Evolutionary conservation across 306 rosid species (phyloP), one percentile per base, ranked within the genome.

Genomic region (Vigna reflexopilosa): DNA sequence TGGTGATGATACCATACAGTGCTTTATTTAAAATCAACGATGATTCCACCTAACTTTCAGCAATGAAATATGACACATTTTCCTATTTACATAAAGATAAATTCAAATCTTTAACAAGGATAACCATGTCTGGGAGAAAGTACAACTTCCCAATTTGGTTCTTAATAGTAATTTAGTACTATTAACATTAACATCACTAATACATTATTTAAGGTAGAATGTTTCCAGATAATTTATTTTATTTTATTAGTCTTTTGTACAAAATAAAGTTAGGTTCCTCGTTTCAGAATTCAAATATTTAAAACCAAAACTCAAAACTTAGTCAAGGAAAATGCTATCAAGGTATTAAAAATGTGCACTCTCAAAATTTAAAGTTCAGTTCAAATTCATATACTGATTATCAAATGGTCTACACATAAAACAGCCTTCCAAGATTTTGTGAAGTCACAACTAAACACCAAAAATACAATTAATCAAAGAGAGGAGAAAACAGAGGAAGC

Each of bases 281-380:
- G n/a, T 22, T 49, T 52, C 17, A 74, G 65, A 38, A 15, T 38
- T 65, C 14, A 67, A 36, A 36, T 67, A 52, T 56, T 16, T 15
- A 30, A 40, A 42, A 45, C 45, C 15, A 24, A 57, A 69, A 26
- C 24, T 54, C 17, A 63, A 38, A 40, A 52, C 45, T 79, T 49
- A 38, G 77, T 62, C 4, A 30, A 47, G 64, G 67, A 55, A 75
- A 75, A 64, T 48, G 75, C 70, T 55, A 76, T 55, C 59, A 32
- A 64, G 51, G 81, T 64, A 67, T 50, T 64, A 79, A 55, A 55
- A 47, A 19, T 47, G 40, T 72, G 7, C 44, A 73, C 48, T 19
- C 28, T 65, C 62, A 54, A 65, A 71, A 71, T 30, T 16, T 45
- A 65, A 73, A 61, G 59, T 64, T 49, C 77, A 65, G 65, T 4